phyloP scores from a whole-genome alignment of 352 stramenopile genomes.

The Phytophthora syringae region DNA sequence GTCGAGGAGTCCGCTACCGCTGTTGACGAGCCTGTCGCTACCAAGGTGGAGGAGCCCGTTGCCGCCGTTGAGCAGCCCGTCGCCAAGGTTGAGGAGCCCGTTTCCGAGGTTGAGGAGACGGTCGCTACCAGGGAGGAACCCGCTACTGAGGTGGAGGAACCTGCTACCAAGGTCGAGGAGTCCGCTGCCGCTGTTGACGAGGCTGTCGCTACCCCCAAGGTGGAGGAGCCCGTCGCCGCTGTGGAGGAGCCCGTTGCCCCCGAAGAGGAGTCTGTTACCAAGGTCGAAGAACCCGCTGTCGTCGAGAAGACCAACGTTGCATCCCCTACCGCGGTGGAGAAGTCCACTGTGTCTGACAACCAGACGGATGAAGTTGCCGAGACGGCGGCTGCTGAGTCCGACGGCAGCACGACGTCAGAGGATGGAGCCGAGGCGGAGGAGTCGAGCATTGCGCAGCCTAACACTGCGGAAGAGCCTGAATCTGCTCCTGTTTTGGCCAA shows the following conservation, averaged over 20 bases:
- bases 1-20: not conserved
- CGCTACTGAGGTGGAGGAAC: constrained; percentile 4
- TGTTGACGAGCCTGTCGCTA: not conserved
- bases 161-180: not conserved
- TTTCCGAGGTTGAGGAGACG: constrained; percentile 1
- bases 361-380: constrained; percentile 18
- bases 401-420: constrained; percentile 39
- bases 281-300: not conserved
- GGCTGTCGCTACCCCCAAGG: no score
- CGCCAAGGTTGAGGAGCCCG: constrained; percentile 1
- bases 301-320: not conserved
- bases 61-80: constrained; percentile 1
- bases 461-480: constrained; percentile 19
- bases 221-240: not conserved
- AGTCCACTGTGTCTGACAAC: constrained; percentile 5
- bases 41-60: constrained; percentile 3
- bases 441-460: constrained; percentile 17
- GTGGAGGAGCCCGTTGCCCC: constrained; percentile 6
- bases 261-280: no score
- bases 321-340: not conserved
- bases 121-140: not conserved
- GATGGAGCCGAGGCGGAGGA: constrained; percentile 35
- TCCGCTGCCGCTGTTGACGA: no score
- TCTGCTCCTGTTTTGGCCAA: constrained; percentile 24
- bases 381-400: constrained; percentile 11